Conservation (phyloP, 106 monocot genomes). For the Narthecium ossifragum region DNA sequence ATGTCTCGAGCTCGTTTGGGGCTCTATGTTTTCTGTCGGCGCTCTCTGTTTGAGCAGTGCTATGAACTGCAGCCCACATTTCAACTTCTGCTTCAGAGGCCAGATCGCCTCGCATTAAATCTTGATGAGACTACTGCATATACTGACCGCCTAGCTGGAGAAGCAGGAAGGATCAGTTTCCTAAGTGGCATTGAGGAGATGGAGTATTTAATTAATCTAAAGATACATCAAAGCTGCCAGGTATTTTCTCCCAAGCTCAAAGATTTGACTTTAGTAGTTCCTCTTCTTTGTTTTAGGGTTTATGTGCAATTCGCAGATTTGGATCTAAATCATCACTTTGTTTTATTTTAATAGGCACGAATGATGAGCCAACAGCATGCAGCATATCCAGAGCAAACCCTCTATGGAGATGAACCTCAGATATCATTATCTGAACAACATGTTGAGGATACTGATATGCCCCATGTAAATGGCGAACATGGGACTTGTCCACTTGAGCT, state of each 20-base stretch:
- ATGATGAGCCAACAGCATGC: conserved; percentile 32
- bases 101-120: conserved; percentile 69
- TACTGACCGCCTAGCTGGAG: conserved; percentile 70
- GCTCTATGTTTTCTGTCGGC: conserved; percentile 81
- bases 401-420: conserved; percentile 15
- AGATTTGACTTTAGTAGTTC: too few relatives aligned
- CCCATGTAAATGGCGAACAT: conserved; percentile 14
- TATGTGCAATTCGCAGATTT: too few relatives aligned
- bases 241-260: conserved; percentile 23
- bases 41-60: conserved; percentile 90
- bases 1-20: conserved; percentile 98
- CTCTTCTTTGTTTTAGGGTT: too few relatives aligned
- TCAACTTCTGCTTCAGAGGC: conserved; percentile 79
- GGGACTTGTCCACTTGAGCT: conserved; percentile 12
- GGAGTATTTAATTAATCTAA: conserved; percentile 55
- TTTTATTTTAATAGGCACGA: conserved; percentile 34
- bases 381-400: conserved; percentile 11
- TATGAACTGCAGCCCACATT: conserved; percentile 96
- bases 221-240: conserved; percentile 74
- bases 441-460: conserved; percentile 28
- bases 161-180: conserved; percentile 50
- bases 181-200: conserved; percentile 70
- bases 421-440: not conserved
- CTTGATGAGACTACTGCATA: conserved; percentile 64
- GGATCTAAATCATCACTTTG: too few relatives aligned